phyloP scores from a whole-genome alignment of 176 grass and related monocot genomes.

The Aegilops speltoides region DNA sequence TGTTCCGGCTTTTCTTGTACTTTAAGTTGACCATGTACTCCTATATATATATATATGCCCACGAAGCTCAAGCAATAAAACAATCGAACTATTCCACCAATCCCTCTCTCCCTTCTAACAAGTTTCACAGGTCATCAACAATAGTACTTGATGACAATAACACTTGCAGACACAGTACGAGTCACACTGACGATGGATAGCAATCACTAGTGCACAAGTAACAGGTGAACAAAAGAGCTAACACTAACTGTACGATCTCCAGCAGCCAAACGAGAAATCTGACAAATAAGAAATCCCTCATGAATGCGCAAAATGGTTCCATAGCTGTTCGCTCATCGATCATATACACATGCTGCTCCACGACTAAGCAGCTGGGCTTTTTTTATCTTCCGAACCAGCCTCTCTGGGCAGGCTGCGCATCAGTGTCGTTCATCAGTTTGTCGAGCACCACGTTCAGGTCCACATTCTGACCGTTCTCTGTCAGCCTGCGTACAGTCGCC shows the following conservation, averaged over 20 bases:
- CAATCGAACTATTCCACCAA: too few species aligned
- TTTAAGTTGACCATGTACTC: too few species aligned
- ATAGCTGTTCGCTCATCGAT: not conserved
- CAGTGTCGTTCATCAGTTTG: constrained; percentile 82
- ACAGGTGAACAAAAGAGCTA: not conserved
- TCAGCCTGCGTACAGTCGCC: constrained; percentile 71
- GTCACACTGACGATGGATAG: not conserved
- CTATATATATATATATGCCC: too few species aligned
- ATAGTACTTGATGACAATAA: not conserved
- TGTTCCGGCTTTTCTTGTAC: too few species aligned
- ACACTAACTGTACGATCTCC: not conserved
- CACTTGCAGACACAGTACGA: not conserved
- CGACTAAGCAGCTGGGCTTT: not conserved
- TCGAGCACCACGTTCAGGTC: constrained; percentile 93
- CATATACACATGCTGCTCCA: constrained; percentile 36
- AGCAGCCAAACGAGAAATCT: not conserved
- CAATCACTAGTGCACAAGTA: not conserved
- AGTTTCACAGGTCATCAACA: not conserved
- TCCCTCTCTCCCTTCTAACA: too few species aligned
- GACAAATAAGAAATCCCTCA: not conserved
- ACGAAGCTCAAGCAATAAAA: too few species aligned
- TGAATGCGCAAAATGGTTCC: constrained; percentile 13
- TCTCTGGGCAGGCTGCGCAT: constrained; percentile 65
- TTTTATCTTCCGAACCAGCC: constrained; percentile 66
- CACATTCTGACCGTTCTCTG: constrained; percentile 83